Percentiles rank a stretch among this genome's conserved stretches.
Conservation (phyloP, 495 filamentous ascomycete species). For the Chaetomium tenue region DNA sequence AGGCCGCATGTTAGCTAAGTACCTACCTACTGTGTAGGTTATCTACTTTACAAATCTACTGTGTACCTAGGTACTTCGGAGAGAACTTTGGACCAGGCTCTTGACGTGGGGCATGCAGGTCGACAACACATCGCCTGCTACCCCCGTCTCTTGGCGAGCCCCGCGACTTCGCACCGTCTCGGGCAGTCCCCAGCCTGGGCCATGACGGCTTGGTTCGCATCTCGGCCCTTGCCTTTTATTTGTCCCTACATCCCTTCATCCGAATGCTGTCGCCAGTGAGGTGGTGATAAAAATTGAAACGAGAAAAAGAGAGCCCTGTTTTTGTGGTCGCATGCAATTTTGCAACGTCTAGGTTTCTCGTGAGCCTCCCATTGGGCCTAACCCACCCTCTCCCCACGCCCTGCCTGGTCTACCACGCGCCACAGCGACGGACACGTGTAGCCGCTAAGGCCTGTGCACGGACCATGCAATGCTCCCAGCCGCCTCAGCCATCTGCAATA, state of each 20-base stretch:
- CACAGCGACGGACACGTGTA: conserved; percentile 23
- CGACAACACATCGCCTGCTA: too few species aligned
- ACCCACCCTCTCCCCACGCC: neutral
- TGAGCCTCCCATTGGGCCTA: neutral
- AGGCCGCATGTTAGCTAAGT: too few species aligned
- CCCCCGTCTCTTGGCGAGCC: too few species aligned
- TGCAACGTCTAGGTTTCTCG: neutral
- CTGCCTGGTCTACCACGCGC: conserved; percentile 13
- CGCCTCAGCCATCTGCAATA: conserved; percentile 13
- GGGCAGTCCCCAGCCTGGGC: too few species aligned
- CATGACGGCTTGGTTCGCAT: neutral
- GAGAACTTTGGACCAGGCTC: too few species aligned
- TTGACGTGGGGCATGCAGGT: too few species aligned
- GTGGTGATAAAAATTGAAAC: neutral
- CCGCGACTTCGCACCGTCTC: too few species aligned
- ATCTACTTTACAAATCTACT: too few species aligned
- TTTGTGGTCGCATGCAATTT: neutral
- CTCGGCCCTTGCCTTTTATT: neutral
- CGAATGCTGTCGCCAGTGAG: neutral
- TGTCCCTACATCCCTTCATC: neutral
- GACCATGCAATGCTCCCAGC: conserved; percentile 15
- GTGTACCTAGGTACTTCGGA: too few species aligned
- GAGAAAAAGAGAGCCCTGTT: neutral
- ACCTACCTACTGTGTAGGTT: too few species aligned
- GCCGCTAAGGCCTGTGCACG: conserved; percentile 15